Percentiles rank a stretch among this genome's conserved stretches.
phyloP scores from a whole-genome alignment of 208 protist genomes.

The Lotmaria passim region DNA sequence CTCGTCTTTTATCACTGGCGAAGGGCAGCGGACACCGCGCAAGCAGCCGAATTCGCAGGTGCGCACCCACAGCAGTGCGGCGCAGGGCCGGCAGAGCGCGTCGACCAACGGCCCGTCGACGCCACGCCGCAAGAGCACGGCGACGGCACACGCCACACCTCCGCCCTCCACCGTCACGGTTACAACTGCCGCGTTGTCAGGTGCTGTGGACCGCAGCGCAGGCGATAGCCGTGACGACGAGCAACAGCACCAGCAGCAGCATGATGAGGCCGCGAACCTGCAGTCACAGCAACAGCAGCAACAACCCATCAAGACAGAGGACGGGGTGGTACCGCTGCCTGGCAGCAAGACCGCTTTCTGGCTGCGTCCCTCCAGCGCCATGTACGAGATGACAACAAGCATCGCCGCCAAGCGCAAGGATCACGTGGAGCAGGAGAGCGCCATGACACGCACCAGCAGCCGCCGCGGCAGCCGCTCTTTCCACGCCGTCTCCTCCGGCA shows the following conservation, averaged over 20 bases:
- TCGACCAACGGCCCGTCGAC: conserved; percentile 6
- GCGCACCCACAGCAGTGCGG: conserved; percentile 14
- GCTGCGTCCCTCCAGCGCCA: conserved; percentile 54
- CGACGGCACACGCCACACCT: no score
- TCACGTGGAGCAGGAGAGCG: conserved; percentile 15
- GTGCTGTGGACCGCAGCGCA: no score
- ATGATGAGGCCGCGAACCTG: background rate
- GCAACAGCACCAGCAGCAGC: background rate
- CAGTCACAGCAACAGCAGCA: background rate
- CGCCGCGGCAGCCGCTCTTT: conserved; percentile 2
- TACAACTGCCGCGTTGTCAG: no score
- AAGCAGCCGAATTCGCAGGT: conserved; percentile 16
- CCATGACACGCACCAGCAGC: conserved; percentile 10
- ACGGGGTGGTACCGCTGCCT: conserved; percentile 16
- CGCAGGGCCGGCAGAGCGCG: conserved; percentile 14
- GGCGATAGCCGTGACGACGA: no score
- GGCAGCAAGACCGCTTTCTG: conserved; percentile 55
- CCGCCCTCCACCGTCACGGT: no score
- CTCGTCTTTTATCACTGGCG: conserved; percentile 2
- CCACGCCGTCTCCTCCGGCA: conserved; percentile 3
- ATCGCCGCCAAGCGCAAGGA: conserved; percentile 63
- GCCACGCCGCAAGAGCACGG: conserved; percentile 14
- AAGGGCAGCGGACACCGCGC: conserved; percentile 10
- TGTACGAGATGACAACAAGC: conserved; percentile 71
- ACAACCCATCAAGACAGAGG: conserved; percentile 12